phyloP scores from a whole-genome alignment of 129 eudicot genomes.

The Centrapalus pauciflorus region DNA sequence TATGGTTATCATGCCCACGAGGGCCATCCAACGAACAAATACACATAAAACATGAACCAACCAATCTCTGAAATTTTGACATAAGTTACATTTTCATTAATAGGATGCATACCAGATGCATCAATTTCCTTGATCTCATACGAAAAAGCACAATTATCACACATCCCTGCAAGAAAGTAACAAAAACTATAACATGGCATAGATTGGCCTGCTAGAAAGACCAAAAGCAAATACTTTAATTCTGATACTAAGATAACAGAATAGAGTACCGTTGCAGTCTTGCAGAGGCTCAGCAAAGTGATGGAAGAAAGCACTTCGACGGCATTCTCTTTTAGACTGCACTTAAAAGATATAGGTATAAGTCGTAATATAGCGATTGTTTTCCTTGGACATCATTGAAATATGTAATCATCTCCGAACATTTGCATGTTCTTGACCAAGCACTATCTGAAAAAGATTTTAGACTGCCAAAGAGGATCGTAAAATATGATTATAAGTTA shows the following conservation, averaged over 20 bases:
- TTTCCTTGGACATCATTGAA: conserved; percentile 3
- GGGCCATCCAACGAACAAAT: not conserved
- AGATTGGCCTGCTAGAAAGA: conserved; percentile 5
- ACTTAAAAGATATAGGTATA: not conserved
- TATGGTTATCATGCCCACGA: not conserved
- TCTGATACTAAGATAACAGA: not conserved
- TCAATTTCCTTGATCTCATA: conserved; percentile 72
- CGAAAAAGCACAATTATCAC: conserved; percentile 73
- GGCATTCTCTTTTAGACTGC: conserved; percentile 80
- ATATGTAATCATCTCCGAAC: conserved; percentile 5
- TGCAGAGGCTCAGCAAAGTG: conserved; percentile 93
- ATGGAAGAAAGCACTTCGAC: conserved; percentile 77
- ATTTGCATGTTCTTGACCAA: conserved; percentile 3
- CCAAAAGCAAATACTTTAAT: not conserved
- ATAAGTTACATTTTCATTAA: not conserved
- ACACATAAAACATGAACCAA: not conserved
- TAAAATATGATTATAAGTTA: not conserved
- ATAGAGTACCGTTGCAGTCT: conserved; percentile 79
- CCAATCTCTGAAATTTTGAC: not conserved
- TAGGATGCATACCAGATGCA: conserved; percentile 55
- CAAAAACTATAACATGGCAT: not conserved
- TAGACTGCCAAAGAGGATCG: not conserved
- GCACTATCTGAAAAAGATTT: not conserved
- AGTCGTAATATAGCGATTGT: not conserved
- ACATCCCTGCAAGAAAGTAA: conserved; percentile 65